Base-by-base conservation (phyloP, 768 basidiomycete species). In the Lactifluus rugatus region DNA sequence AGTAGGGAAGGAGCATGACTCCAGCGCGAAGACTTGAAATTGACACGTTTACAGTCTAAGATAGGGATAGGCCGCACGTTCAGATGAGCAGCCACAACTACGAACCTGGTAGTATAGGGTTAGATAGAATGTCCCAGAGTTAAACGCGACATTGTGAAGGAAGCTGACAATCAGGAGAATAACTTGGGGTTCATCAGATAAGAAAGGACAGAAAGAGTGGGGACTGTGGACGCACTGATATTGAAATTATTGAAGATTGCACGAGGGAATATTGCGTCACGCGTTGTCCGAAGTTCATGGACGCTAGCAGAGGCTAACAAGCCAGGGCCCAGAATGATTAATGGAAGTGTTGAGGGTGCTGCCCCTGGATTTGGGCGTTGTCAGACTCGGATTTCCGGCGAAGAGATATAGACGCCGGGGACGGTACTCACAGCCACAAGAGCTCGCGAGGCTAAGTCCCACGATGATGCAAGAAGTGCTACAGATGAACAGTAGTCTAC, bases 51-150 rank as follows among this genome's bases (percentile, higher is more conserved):
- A 83, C 88, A 16, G 83, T 82, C 88, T 90, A 64, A 58, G 49
- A 19, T 48, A 52, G 23, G 14, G 25, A 41, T 60, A 2, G 21
- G n/a, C 26, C 9, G 7, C 48, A 41, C 2, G 49, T 45, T 56
- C 28, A 41, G 50, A 52, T 26, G 21, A 32, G 48, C 3, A 28
- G 54, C 31, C 19, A 28, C 37, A 37, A n/a, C 3, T 47, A 32
- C 74, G 34, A 62, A 87, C 89, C 78, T 93, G 89, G 70, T 81
- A 91, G 69, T 82, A 92, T 25, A 92, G 70, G 0, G 89, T 86
- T 47, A 93, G 80, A 71, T 89, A 93, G 72, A 87, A 93, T 6
- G 89, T 92, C 48, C 87, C 89, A 31, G 89, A 81, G 62, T 81
- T 91, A 70, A 90, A 93, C 16, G 82, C 83, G 61, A 91, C 78